Conservation (phyloP, 2,329 filamentous ascomycete genomes). For the Beauveria asiatica region DNA sequence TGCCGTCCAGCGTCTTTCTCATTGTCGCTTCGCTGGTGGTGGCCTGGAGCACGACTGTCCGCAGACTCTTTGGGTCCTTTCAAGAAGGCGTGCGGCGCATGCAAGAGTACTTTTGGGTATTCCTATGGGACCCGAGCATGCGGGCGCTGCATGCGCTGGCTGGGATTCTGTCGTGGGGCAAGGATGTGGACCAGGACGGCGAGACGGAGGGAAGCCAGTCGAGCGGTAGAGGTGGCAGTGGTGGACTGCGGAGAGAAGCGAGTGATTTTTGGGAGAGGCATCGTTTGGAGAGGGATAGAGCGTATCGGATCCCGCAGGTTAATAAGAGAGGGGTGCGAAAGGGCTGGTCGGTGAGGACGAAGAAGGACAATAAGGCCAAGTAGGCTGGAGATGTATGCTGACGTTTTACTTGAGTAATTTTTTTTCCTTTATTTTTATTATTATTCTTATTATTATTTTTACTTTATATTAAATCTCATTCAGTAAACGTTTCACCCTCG, state of each 20-base stretch:
- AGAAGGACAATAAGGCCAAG: slow-evolving; percentile 5
- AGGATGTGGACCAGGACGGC: neutral
- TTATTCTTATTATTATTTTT: too few relatives aligned
- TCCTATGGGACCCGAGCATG: slow-evolving; percentile 17
- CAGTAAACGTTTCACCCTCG: too few relatives aligned
- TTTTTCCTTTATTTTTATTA: too few relatives aligned
- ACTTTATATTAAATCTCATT: too few relatives aligned
- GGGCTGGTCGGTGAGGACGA: slow-evolving; percentile 4
- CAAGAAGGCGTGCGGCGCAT: slow-evolving; percentile 11
- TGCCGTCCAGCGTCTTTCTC: slow-evolving; percentile 39
- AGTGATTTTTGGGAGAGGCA: slow-evolving; percentile 36
- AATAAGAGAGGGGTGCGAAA: slow-evolving; percentile 20
- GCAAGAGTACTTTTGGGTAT: slow-evolving; percentile 17
- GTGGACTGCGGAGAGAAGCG: slow-evolving; percentile 21
- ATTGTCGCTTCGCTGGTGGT: slow-evolving; percentile 43
- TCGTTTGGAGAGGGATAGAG: slow-evolving; percentile 29
- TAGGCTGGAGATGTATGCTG: neutral
- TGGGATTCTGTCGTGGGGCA: neutral
- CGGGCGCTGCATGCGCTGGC: slow-evolving; percentile 4
- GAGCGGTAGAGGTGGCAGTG: slow-evolving; percentile 3
- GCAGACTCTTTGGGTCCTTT: slow-evolving; percentile 22
- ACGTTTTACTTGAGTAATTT: too few relatives aligned
- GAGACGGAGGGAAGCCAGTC: slow-evolving; percentile 15
- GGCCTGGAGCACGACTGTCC: slow-evolving; percentile 45
- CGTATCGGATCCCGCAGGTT: slow-evolving; percentile 31